These are phyloP conservation scores for Physocladia obscura DNA, from an alignment of 192 early-diverging fungal species.

Conservation along the genomic window DNA sequence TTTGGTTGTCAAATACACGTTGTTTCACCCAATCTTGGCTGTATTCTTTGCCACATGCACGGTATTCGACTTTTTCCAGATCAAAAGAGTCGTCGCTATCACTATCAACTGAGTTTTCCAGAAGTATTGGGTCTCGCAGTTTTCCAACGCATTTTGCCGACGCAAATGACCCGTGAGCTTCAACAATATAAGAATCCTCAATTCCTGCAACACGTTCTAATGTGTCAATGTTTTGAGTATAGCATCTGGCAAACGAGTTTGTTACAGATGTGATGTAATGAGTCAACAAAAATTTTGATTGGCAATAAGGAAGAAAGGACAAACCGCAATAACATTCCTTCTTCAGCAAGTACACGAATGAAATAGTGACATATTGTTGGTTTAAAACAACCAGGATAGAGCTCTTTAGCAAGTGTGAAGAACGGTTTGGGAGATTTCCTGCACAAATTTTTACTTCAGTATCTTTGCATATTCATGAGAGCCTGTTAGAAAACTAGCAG, in stretches of 20 bases:
- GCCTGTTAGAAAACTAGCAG: background rate
- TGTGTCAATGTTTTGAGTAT: slow-evolving; percentile 97
- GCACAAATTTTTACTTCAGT: background rate
- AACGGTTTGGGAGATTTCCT: slow-evolving; percentile 77
- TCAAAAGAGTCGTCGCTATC: slow-evolving; percentile 5
- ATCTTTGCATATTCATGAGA: background rate
- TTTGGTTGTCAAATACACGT: slow-evolving; percentile 42
- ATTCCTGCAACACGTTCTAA: slow-evolving; percentile 86
- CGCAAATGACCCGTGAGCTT: slow-evolving; percentile 94
- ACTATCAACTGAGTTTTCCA: background rate
- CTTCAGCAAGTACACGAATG: slow-evolving; percentile 73
- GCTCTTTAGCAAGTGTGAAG: slow-evolving; percentile 86
- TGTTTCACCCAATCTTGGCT: slow-evolving; percentile 27
- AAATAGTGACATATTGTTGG: slow-evolving; percentile 92
- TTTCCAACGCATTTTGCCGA: slow-evolving; percentile 76
- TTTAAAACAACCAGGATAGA: slow-evolving; percentile 72
- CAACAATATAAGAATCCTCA: slow-evolving; percentile 64
- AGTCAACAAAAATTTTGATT: background rate
- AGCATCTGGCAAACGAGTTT: slow-evolving; percentile 43
- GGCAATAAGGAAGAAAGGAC: background rate
- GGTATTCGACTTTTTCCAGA: background rate
- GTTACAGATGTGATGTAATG: background rate
- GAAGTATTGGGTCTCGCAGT: slow-evolving; percentile 6
- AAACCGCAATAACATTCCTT: slow-evolving; percentile 71
- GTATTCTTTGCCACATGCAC: slow-evolving; percentile 25